Conservation (phyloP, 1,284 basidiomycete species). For the Golubevia pallescens region DNA sequence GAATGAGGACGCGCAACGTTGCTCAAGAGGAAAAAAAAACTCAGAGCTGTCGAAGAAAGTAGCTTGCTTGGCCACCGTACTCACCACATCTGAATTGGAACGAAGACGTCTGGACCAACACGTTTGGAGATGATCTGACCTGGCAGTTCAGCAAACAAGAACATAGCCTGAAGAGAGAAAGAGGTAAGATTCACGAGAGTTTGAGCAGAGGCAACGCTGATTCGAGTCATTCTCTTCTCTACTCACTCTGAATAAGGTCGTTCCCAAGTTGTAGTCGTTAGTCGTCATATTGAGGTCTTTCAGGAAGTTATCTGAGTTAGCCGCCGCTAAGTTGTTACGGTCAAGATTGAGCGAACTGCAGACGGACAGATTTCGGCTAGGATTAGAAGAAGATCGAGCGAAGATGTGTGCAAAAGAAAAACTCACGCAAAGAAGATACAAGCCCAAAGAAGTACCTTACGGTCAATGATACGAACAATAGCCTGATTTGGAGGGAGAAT, state of each 20-base stretch:
- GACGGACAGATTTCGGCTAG: constrained; percentile 4
- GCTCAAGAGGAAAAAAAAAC: too few species aligned
- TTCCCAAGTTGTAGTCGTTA: constrained; percentile 74
- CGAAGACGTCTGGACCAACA: constrained; percentile 75
- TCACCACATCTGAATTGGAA: constrained; percentile 70
- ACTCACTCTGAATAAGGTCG: constrained; percentile 70
- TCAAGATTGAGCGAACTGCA: constrained; percentile 16
- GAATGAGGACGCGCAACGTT: constrained; percentile 16
- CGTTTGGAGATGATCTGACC: constrained; percentile 76
- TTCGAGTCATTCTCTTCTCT: constrained; percentile 72
- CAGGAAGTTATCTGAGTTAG: constrained; percentile 75
- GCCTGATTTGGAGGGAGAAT: constrained; percentile 59
- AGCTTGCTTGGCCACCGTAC: constrained; percentile 25
- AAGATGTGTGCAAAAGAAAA: background rate
- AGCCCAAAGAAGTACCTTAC: constrained; percentile 69
- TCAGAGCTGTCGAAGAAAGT: constrained; percentile 10
- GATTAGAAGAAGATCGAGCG: constrained; percentile 7
- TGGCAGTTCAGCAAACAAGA: constrained; percentile 67
- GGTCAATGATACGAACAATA: constrained; percentile 72
- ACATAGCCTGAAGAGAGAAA: constrained; percentile 45
- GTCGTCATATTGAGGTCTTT: constrained; percentile 70
- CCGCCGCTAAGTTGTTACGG: constrained; percentile 70
- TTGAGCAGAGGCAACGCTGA: constrained; percentile 7
- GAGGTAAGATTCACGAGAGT: constrained; percentile 6
- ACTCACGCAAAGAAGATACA: constrained; percentile 52